Conservation (phyloP, 2,329 filamentous ascomycete genomes). For the Lecanicillium sp. region DNA sequence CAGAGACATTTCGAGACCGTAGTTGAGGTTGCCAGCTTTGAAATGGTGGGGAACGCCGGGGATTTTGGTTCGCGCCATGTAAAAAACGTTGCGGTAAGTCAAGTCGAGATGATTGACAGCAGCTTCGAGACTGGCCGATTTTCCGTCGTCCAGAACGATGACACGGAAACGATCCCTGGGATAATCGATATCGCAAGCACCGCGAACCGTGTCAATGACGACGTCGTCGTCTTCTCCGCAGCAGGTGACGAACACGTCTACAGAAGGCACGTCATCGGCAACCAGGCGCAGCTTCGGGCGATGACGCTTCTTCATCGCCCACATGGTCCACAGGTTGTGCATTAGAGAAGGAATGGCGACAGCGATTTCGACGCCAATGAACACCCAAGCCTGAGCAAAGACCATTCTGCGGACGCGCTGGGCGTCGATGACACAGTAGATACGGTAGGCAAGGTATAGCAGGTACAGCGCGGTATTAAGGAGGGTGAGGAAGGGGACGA, state of each 20-base stretch:
- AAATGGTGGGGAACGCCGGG: slow-evolving; percentile 46
- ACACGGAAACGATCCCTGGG: slow-evolving; percentile 45
- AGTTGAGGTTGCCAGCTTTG: slow-evolving; percentile 59
- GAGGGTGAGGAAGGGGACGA: slow-evolving; percentile 31
- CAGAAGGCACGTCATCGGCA: slow-evolving; percentile 41
- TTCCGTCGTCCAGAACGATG: slow-evolving; percentile 48
- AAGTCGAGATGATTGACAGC: slow-evolving; percentile 28
- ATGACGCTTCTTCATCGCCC: slow-evolving; percentile 45
- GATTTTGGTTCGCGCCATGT: slow-evolving; percentile 42
- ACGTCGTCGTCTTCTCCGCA: slow-evolving; percentile 50
- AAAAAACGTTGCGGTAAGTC: slow-evolving; percentile 41
- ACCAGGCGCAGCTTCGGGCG: slow-evolving; percentile 45
- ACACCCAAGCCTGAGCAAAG: slow-evolving; percentile 48
- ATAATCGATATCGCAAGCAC: slow-evolving; percentile 47
- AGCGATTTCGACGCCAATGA: slow-evolving; percentile 46
- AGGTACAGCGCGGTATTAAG: slow-evolving; percentile 34
- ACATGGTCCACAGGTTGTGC: slow-evolving; percentile 52
- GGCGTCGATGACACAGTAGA: slow-evolving; percentile 44
- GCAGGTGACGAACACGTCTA: slow-evolving; percentile 50
- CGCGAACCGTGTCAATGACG: slow-evolving; percentile 49
- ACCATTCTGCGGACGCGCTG: slow-evolving; percentile 31
- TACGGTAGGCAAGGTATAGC: slow-evolving; percentile 41
- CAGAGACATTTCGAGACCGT: slow-evolving; percentile 43
- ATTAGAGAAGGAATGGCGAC: slow-evolving; percentile 46
- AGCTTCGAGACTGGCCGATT: slow-evolving; percentile 33